Base-by-base conservation (phyloP, 2,329 filamentous ascomycete species). In the Exutisphaerella laricina region DNA sequence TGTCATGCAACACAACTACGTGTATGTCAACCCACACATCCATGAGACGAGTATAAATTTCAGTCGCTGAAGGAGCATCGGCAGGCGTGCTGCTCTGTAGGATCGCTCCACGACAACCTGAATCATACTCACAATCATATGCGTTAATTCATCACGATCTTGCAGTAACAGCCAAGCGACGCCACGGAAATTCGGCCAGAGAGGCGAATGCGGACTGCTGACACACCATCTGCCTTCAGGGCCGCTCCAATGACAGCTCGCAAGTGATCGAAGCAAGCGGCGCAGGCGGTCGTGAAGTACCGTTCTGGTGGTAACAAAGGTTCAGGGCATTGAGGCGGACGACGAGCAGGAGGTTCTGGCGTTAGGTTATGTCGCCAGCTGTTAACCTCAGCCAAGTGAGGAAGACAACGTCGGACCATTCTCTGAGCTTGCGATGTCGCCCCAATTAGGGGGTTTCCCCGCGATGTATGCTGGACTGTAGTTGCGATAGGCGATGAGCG, bases 361-460 rank as follows among this genome's bases (percentile, higher is more conserved):
- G 40, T 13, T 41, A 20, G 1, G 22, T 16, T 14, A 10, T 2
- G n/a, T 35, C 3, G 4, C 32, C 32, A 14, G 21, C 48, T 6
- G 49, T 51, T 18, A 42, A 18, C 4, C 29, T 10, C 1, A 39
- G 25, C 49, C 49, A 51, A 10, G 47, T 39, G 2, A 48, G 29
- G 25, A 43, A 46, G 4, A 46, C 34, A 14, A 51, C 38, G 23
- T 51, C 46, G 9, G 39, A 33, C 46, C 46, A 50, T 16, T 43
- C 13, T 8, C 22, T 39, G 20, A 50, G 22, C 4, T 21, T 5
- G 40, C 36, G 4, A 35, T 17, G 10, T 39, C 30, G 13, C 14
- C 17, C 39, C 39, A 42, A 5, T 25, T 26, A 8, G 29, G 20
- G 18, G 42, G 33, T 5, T 29, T n/a, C 3, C 28, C 10, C 3